Evolutionary conservation across 345 rosid genomes (phyloP).

Genomic region (Brassica cretica): DNA sequence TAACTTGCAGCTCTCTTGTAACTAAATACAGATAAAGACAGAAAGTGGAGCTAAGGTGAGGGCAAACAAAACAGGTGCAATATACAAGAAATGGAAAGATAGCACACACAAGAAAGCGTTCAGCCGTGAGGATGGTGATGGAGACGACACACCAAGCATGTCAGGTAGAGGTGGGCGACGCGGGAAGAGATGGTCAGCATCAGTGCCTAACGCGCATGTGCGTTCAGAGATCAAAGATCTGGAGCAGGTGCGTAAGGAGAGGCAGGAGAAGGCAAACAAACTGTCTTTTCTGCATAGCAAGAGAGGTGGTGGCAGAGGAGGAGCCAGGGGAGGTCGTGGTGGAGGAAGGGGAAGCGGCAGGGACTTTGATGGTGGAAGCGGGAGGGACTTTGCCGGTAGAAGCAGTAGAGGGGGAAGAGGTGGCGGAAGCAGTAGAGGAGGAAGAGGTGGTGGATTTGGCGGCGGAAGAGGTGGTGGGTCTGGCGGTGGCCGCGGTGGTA

Average conservation of each 20-base stretch:
- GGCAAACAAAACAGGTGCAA: slow-evolving; percentile 61
- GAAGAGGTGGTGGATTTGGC: slow-evolving; percentile 30
- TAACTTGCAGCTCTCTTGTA: slow-evolving; percentile 5
- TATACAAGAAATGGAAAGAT: slow-evolving; percentile 93
- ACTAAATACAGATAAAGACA: slow-evolving; percentile 62
- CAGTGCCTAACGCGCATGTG: slow-evolving; percentile 71
- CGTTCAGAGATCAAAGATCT: slow-evolving; percentile 83
- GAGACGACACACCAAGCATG: slow-evolving; percentile 42
- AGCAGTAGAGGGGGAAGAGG: slow-evolving; percentile 50
- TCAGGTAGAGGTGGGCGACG: slow-evolving; percentile 46
- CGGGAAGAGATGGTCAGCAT: slow-evolving; percentile 43
- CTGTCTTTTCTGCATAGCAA: slow-evolving; percentile 63
- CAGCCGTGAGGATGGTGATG: slow-evolving; percentile 46
- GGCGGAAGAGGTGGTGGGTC: slow-evolving; percentile 2
- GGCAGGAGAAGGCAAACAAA: slow-evolving; percentile 72
- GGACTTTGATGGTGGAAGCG: slow-evolving; percentile 39
- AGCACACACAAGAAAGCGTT: slow-evolving; percentile 62
- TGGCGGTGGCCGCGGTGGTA: slow-evolving; percentile 7
- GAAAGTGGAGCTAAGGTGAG: slow-evolving; percentile 88
- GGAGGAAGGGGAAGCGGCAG: slow-evolving; percentile 24
- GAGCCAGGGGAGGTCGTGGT: slow-evolving; percentile 31
- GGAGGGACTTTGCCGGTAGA: slow-evolving; percentile 11
- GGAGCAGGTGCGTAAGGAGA: slow-evolving; percentile 86
- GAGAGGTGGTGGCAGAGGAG: slow-evolving; percentile 46
- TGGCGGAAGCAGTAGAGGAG: slow-evolving; percentile 10